Evolutionary conservation across 805 yeast species (phyloP), one percentile per base, ranked within the genome.

Genomic region (Wickerhamiella spandovensis): DNA sequence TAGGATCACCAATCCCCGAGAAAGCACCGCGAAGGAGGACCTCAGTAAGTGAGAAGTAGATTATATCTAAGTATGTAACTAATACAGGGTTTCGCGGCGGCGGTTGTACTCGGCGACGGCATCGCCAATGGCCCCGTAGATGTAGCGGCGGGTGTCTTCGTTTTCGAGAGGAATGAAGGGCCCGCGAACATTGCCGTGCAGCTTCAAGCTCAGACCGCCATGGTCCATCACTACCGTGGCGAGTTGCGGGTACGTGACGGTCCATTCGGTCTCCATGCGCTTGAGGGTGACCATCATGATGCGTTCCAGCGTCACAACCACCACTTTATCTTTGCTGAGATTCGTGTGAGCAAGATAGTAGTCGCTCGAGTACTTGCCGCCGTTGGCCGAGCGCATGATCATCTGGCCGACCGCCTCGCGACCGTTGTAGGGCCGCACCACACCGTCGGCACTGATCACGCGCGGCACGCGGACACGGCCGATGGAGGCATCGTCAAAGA

Each of bases 361-460:
- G 58, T 92, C 97, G 46, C 72, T 70, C 56, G 77, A 74, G 60
- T 71, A 86, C 32, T 76, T 68, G 1, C 97, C 97, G 43, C 94
- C 95, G 59, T 83, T 83, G 21, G 85, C 77, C 7, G 79, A 72
- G 66, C 86, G 89, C 53, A 92, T 71, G 92, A 97, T 86, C 60
- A 74, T 84, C 64, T 90, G 97, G 6, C 99, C 99, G 58, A 88
- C 92, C 0, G 97, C 83, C 55, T 87, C 96, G 50, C 94, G 72
- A 53, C 78, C 78, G 22, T 82, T 76, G 64, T 76, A 92, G 1
- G 90, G 82, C 32, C 80, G 72, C n/a, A 90, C 75, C 1, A 86
- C 72, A 13, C 82, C 78, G 62, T 85, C 90, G 48, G 73, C 75
- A 10, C 81, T 73, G 41, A 94, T 73, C 54, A 73, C 80, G 43